Conservation (phyloP, 2,329 filamentous ascomycete genomes). For the Westerdykella aurantiaca region DNA sequence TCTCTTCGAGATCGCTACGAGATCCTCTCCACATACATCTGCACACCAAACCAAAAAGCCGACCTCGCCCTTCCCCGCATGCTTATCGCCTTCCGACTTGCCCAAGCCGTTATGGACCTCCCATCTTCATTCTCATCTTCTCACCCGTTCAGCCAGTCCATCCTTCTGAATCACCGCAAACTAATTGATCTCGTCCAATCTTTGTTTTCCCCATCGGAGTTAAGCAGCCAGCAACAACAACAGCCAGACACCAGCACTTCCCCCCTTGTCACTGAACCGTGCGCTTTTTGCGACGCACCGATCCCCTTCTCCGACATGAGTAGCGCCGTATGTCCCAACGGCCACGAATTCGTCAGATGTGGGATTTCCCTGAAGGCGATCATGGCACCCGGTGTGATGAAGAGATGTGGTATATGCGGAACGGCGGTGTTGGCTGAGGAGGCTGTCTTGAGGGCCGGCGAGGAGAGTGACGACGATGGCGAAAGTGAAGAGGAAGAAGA, state of each 20-base stretch:
- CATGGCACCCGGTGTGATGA: slow-evolving; percentile 49
- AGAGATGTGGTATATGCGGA: slow-evolving; percentile 50
- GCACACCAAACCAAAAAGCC: slow-evolving; percentile 8
- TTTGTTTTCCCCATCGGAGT: slow-evolving; percentile 3
- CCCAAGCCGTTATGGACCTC: slow-evolving; percentile 15
- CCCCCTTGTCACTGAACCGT: slow-evolving; percentile 38
- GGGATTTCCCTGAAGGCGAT: slow-evolving; percentile 51
- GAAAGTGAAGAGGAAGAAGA: slow-evolving; percentile 3
- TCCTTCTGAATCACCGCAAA: slow-evolving; percentile 16
- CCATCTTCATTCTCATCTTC: slow-evolving; percentile 11
- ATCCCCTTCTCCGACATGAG: slow-evolving; percentile 46
- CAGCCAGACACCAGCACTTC: neutral
- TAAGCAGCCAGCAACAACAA: neutral
- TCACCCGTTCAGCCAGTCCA: slow-evolving; percentile 17
- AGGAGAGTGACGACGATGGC: slow-evolving; percentile 1
- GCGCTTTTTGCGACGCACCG: slow-evolving; percentile 46
- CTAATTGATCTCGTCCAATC: slow-evolving; percentile 16
- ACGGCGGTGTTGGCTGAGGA: slow-evolving; percentile 47
- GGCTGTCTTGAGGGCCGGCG: slow-evolving; percentile 12
- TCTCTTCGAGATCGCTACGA: slow-evolving; percentile 28
- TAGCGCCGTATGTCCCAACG: slow-evolving; percentile 46
- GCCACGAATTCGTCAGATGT: slow-evolving; percentile 53
- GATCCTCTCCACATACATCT: slow-evolving; percentile 26
- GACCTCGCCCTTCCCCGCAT: slow-evolving; percentile 16
- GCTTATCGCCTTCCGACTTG: slow-evolving; percentile 30